These are phyloP conservation scores for Mortierella polycephala DNA, from an alignment of 371 early-diverging fungal species.

Conservation along the genomic window DNA sequence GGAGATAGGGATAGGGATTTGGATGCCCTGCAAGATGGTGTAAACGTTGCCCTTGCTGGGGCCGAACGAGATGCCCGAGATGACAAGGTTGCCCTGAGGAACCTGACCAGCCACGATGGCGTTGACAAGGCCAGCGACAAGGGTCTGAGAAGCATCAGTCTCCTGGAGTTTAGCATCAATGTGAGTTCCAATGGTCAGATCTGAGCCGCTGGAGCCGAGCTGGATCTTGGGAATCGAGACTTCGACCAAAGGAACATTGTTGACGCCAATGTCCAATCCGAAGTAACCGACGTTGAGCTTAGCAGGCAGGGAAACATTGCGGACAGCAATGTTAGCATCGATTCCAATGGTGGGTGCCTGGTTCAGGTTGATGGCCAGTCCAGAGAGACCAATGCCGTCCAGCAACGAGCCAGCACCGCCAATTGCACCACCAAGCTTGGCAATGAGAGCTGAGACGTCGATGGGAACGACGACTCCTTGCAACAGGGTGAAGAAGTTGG, in stretches of 20 bases:
- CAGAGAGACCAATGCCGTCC: slow-evolving; percentile 41
- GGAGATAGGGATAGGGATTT: slow-evolving; percentile 45
- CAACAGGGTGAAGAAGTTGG: slow-evolving; percentile 42
- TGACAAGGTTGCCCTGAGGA: slow-evolving; percentile 36
- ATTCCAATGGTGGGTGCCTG: slow-evolving; percentile 48
- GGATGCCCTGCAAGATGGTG: slow-evolving; percentile 36
- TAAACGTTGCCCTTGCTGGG: slow-evolving; percentile 44
- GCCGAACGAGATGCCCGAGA: slow-evolving; percentile 47
- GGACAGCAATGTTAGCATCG: slow-evolving; percentile 42
- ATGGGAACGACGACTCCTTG: slow-evolving; percentile 40
- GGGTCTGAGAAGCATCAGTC: slow-evolving; percentile 36
- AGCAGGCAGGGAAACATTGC: slow-evolving; percentile 39
- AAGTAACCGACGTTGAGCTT: slow-evolving; percentile 42
- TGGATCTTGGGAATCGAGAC: slow-evolving; percentile 42
- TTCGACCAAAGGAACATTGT: slow-evolving; percentile 23
- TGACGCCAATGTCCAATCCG: slow-evolving; percentile 35
- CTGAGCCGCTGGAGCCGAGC: slow-evolving; percentile 33
- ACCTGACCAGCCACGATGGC: slow-evolving; percentile 39
- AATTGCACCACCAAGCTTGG: slow-evolving; percentile 41
- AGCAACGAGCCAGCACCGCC: slow-evolving; percentile 43
- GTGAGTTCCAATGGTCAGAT: slow-evolving; percentile 41
- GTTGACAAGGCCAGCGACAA: slow-evolving; percentile 47
- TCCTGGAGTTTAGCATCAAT: slow-evolving; percentile 33
- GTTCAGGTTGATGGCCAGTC: slow-evolving; percentile 49
- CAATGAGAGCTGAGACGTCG: slow-evolving; percentile 26